These are phyloP conservation scores for Hypoxylon perforatum DNA, from an alignment of 495 filamentous ascomycete species.

Conservation along the genomic window DNA sequence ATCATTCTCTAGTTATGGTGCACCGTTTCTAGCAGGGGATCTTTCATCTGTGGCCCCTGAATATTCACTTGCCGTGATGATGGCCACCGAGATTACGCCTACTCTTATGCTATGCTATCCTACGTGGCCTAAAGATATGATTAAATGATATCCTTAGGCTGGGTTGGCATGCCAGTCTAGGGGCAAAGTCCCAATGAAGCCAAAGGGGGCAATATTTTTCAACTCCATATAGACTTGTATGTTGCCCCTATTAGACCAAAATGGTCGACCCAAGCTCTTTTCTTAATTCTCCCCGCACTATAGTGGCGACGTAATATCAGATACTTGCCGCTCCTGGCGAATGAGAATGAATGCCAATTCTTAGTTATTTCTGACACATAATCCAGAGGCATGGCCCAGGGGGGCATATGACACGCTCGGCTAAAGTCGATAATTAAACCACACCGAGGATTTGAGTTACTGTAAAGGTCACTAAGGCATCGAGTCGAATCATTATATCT, in stretches of 20 bases:
- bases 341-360: slow-evolving; percentile 17
- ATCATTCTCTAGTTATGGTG: neutral
- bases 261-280: slow-evolving; percentile 8
- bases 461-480: neutral
- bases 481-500: slow-evolving; percentile 37
- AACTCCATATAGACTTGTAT: neutral
- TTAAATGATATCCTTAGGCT: neutral
- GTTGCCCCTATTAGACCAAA: slow-evolving; percentile 26
- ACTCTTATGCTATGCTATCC: neutral
- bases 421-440: slow-evolving; percentile 37
- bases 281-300: slow-evolving; percentile 35
- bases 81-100: no score
- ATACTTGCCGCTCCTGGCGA: slow-evolving; percentile 26
- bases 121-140: neutral
- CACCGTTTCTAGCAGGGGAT: no score
- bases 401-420: slow-evolving; percentile 16
- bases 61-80: no score
- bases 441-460: slow-evolving; percentile 20
- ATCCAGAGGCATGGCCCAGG: slow-evolving; percentile 17
- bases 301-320: slow-evolving; percentile 21
- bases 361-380: slow-evolving; percentile 35
- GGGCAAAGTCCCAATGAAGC: neutral
- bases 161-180: neutral
- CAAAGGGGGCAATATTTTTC: neutral
- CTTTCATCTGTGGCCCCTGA: no score